Evolutionary conservation across 2,329 filamentous ascomycete genomes (phyloP), one percentile per base, ranked within the genome.

Genomic region (Fusarium cicatricum): DNA sequence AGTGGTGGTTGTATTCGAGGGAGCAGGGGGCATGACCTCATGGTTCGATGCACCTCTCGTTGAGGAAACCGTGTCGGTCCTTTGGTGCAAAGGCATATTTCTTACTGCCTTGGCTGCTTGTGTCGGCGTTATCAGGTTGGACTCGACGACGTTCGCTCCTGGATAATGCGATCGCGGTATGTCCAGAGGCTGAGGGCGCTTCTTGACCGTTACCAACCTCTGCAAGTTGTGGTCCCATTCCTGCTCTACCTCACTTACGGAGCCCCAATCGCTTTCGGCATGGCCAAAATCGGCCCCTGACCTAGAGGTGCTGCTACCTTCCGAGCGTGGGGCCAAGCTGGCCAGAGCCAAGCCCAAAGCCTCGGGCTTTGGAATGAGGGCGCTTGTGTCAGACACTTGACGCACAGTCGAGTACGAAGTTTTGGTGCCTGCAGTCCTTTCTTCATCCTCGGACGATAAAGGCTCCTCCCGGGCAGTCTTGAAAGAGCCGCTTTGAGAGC

Each of bases 401-500:
- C 76, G 75, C 29, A 79, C 75, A 3, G 79, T 79, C 40, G 72
- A 75, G 56, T 79, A 78, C 1, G 80, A 82, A 1, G 77, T 74
- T 52, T 73, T 75, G 4, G 75, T 62, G 11, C 77, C 62, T 4
- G 79, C 78, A 12, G 76, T 74, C 50, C 68, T 72, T 52, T 81
- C 78, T 55, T 83, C 81, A 47, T 89, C 87, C 26, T 86, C 85
- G 16, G 88, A 89, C 2, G 84, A 85, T 15, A 80, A 81, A 1
- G 83, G 82, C 38, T 84, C 82, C 72, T 92, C 90, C 33, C 78
- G 81, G 5, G 90, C 90, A 3, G 90, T 92, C 62, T 78, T 86
- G 68, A 91, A 92, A 1, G 90, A 92, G 47, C 88, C 87, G 17
- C 86, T 82, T 33, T 82, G 82, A n/a, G 84, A 86, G 46, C 85